These are phyloP conservation scores for Spinellus fusiger DNA, from an alignment of 192 early-diverging fungal genomes.

Conservation along the genomic window DNA sequence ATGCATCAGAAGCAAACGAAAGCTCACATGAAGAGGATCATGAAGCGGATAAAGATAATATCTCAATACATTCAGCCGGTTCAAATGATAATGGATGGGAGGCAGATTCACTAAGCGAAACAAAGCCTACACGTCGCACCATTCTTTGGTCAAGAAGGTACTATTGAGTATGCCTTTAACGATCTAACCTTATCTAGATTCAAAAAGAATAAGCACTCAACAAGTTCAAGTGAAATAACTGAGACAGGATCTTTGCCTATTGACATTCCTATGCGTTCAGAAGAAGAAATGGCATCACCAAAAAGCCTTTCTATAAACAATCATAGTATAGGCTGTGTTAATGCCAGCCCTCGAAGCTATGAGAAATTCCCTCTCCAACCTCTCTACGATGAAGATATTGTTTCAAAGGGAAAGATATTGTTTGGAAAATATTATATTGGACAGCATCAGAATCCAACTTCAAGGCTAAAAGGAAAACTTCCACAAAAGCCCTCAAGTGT, in stretches of 20 bases:
- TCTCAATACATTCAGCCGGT: neutral
- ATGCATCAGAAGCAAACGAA: neutral
- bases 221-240: neutral
- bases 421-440: constrained; percentile 30
- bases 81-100: neutral
- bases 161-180: neutral
- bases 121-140: neutral
- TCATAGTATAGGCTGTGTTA: neutral
- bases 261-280: neutral
- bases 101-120: neutral
- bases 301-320: neutral
- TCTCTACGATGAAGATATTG: constrained; percentile 1
- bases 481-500: neutral
- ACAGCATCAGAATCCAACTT: neutral
- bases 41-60: neutral
- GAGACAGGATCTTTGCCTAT: neutral
- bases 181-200: neutral
- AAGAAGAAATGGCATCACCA: neutral
- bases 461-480: neutral
- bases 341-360: neutral
- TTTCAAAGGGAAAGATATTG: constrained; percentile 20
- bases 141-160: constrained; percentile 4
- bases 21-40: neutral
- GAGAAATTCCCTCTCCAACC: neutral
- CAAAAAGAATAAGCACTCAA: neutral